Evolutionary conservation across 805 yeast genomes (phyloP).

Genomic region (Nakazawaea ernobii): DNA sequence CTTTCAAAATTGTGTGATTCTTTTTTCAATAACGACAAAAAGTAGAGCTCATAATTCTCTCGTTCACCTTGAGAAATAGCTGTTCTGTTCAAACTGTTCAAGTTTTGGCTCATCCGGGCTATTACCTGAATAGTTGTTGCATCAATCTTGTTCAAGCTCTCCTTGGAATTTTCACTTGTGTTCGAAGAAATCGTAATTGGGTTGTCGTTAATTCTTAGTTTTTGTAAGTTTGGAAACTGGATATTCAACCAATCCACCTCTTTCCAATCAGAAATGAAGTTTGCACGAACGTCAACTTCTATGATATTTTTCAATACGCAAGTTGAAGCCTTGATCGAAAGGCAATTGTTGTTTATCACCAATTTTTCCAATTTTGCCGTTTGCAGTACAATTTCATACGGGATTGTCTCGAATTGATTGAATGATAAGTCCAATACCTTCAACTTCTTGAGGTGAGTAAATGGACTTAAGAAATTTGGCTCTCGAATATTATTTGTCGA

Average conservation of each 20-base stretch:
- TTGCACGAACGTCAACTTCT: constrained; percentile 46
- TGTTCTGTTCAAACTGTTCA: constrained; percentile 55
- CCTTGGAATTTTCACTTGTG: constrained; percentile 20
- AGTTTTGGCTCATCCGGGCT: constrained; percentile 17
- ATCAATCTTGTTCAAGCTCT: constrained; percentile 11
- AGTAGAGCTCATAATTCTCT: constrained; percentile 61
- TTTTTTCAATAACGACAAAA: constrained; percentile 44
- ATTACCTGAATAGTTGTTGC: constrained; percentile 19
- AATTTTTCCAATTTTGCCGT: constrained; percentile 15
- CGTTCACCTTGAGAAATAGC: constrained; percentile 40
- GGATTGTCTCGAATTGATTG: constrained; percentile 11
- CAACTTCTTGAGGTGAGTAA: constrained; percentile 12
- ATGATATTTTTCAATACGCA: constrained; percentile 12
- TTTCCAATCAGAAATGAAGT: constrained; percentile 40
- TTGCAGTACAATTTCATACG: neutral
- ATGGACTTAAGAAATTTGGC: constrained; percentile 8
- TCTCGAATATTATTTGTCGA: constrained; percentile 28
- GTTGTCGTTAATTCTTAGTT: constrained; percentile 46
- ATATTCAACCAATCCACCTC: constrained; percentile 38
- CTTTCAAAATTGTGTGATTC: constrained; percentile 14
- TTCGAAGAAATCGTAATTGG: constrained; percentile 34
- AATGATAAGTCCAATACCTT: constrained; percentile 25
- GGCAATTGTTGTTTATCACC: constrained; percentile 10
- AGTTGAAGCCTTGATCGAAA: neutral
- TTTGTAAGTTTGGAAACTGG: constrained; percentile 34